Conservation (phyloP, 805 yeast species). For the Naumovozyma baii region DNA sequence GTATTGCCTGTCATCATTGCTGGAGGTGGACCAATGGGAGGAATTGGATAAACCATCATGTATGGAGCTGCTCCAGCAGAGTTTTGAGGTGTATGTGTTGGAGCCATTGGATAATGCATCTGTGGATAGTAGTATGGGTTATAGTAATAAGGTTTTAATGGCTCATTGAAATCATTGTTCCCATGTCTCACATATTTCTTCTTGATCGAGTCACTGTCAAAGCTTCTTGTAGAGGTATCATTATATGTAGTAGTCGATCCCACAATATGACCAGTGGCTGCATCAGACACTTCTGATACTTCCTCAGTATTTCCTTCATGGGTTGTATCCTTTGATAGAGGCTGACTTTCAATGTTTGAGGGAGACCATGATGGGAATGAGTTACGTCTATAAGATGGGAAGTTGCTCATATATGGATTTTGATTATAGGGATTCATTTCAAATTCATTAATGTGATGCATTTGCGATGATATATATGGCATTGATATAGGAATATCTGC, state of each 20-base stretch:
- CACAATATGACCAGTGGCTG: conserved; percentile 11
- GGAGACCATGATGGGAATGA: conserved; percentile 10
- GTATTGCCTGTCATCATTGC: conserved; percentile 9
- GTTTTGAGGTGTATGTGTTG: conserved; percentile 13
- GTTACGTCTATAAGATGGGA: conserved; percentile 13
- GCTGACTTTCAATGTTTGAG: neutral
- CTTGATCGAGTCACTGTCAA: conserved; percentile 3
- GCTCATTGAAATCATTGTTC: conserved; percentile 10
- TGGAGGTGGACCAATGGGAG: conserved; percentile 20
- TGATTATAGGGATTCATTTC: conserved; percentile 12
- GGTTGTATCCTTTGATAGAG: neutral
- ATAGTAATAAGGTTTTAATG: conserved; percentile 17
- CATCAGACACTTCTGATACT: conserved; percentile 18
- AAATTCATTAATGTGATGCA: conserved; percentile 11
- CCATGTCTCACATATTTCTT: neutral
- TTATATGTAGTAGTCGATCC: conserved; percentile 20
- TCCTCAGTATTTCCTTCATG: conserved; percentile 16
- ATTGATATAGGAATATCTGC: conserved; percentile 3
- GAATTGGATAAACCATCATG: conserved; percentile 27
- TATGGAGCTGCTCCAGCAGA: conserved; percentile 18
- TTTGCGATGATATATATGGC: conserved; percentile 9
- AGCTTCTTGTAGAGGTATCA: conserved; percentile 25
- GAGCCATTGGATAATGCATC: conserved; percentile 22
- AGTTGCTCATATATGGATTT: conserved; percentile 11
- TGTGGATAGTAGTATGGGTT: conserved; percentile 27